Percentiles rank a stretch among this genome's conserved stretches.
Conservation (phyloP, 2,329 filamentous ascomycete species). For the Epichloe bromicola region DNA sequence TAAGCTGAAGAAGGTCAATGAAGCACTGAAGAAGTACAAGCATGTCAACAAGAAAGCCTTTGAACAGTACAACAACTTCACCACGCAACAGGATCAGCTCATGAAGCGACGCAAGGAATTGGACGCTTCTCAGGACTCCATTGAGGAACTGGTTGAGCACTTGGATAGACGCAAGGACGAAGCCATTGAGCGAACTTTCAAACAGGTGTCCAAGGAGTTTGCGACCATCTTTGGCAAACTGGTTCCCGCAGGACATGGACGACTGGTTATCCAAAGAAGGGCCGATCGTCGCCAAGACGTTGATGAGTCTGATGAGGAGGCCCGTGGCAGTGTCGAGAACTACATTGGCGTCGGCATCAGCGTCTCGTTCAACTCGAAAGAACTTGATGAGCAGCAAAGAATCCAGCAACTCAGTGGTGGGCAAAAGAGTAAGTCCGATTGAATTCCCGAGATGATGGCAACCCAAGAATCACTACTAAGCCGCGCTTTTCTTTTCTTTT, state of each 20-base stretch:
- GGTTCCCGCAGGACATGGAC: conserved; percentile 83
- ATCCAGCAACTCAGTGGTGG: conserved; percentile 96
- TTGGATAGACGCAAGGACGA: conserved; percentile 95
- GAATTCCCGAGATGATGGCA: too few species aligned
- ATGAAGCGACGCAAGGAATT: conserved; percentile 77
- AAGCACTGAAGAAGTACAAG: conserved; percentile 88
- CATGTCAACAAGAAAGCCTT: conserved; percentile 99
- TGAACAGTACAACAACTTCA: conserved; percentile 97
- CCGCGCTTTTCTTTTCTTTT: background rate
- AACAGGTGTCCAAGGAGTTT: conserved; percentile 91
- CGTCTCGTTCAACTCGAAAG: conserved; percentile 96
- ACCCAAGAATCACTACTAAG: too few species aligned
- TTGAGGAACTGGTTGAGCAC: conserved; percentile 83
- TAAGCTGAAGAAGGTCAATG: conserved; percentile 79
- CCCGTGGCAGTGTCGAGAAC: conserved; percentile 70
- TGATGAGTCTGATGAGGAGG: conserved; percentile 54
- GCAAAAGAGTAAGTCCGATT: conserved; percentile 67
- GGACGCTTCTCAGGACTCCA: conserved; percentile 72
- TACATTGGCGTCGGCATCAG: conserved; percentile 94
- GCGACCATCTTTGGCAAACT: conserved; percentile 87
- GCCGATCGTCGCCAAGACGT: conserved; percentile 54
- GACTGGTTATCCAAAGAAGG: conserved; percentile 84
- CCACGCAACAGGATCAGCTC: conserved; percentile 76
- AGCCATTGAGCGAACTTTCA: conserved; percentile 95
- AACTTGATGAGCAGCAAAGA: conserved; percentile 87